Percentiles rank a stretch among this genome's conserved stretches.
Evolutionary conservation across 352 stramenopile species (phyloP).

Genomic region (Pythium folliculosum): DNA sequence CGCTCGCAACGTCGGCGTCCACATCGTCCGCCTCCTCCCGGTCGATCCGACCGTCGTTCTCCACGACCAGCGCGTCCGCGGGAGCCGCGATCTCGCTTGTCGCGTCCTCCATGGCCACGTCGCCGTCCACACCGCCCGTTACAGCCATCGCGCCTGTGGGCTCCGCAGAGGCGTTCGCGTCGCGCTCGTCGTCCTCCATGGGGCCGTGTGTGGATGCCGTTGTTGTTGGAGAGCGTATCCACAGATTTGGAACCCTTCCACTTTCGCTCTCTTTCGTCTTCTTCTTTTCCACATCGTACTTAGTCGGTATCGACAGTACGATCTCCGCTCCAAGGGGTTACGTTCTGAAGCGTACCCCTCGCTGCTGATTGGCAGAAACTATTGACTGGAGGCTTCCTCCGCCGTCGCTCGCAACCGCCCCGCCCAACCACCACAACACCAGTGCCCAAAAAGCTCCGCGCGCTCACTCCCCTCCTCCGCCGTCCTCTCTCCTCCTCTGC

Average conservation of each 20-base stretch:
- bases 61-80: not conserved
- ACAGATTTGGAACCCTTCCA: not conserved
- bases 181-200: not conserved
- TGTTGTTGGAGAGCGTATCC: not conserved
- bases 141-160: not conserved
- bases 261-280: slow-evolving; percentile 1
- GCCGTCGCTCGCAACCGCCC: slow-evolving; percentile 2
- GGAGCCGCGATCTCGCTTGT: not conserved
- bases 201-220: too few species aligned
- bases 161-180: not conserved
- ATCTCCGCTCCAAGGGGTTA: not conserved
- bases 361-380: slow-evolving; percentile 19
- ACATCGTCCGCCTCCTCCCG: not conserved
- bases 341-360: not conserved
- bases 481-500: not conserved
- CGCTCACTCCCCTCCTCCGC: not conserved
- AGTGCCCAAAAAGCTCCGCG: not conserved
- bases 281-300: slow-evolving; percentile 6
- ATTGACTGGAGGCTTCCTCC: slow-evolving; percentile 14
- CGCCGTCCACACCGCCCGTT: not conserved
- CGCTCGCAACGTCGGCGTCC: slow-evolving; percentile 6
- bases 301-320: slow-evolving; percentile 2
- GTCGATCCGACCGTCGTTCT: not conserved
- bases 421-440: not conserved
- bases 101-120: not conserved